phyloP scores from a whole-genome alignment of 2,329 filamentous ascomycete species.

The Hawksworthiomyces lignivorus region DNA sequence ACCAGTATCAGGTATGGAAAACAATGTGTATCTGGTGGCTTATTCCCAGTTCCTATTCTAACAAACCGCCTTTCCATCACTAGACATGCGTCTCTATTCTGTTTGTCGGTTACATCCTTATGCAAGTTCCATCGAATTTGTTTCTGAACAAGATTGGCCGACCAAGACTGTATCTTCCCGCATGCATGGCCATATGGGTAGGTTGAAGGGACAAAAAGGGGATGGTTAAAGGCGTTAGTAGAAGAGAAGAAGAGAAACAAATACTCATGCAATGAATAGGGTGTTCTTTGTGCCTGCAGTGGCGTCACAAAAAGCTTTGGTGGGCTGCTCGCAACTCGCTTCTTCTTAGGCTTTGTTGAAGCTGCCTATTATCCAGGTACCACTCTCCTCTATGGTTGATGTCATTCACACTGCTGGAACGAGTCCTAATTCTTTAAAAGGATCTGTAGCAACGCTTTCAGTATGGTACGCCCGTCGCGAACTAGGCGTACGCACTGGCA shows the following conservation, averaged over 20 bases:
- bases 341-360: slow-evolving; percentile 29
- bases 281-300: slow-evolving; percentile 17
- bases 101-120: slow-evolving; percentile 22
- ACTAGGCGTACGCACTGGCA: slow-evolving; percentile 55
- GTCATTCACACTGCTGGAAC: too few relatives aligned
- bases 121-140: slow-evolving; percentile 20
- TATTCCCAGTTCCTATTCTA: too few relatives aligned
- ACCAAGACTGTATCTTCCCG: slow-evolving; percentile 26
- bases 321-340: slow-evolving; percentile 25
- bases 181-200: slow-evolving; percentile 24
- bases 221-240: too few relatives aligned
- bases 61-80: neutral
- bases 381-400: too few relatives aligned
- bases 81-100: slow-evolving; percentile 16
- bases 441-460: slow-evolving; percentile 53
- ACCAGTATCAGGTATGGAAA: slow-evolving; percentile 31
- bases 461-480: slow-evolving; percentile 66
- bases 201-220: too few relatives aligned
- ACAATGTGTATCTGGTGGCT: slow-evolving; percentile 1
- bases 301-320: slow-evolving; percentile 22
- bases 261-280: neutral
- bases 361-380: slow-evolving; percentile 33
- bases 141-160: slow-evolving; percentile 19
- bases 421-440: neutral
- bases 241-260: too few relatives aligned